These are phyloP conservation scores for Avena insularis DNA, from an alignment of 176 grass and related monocot species.

Conservation along the genomic window DNA sequence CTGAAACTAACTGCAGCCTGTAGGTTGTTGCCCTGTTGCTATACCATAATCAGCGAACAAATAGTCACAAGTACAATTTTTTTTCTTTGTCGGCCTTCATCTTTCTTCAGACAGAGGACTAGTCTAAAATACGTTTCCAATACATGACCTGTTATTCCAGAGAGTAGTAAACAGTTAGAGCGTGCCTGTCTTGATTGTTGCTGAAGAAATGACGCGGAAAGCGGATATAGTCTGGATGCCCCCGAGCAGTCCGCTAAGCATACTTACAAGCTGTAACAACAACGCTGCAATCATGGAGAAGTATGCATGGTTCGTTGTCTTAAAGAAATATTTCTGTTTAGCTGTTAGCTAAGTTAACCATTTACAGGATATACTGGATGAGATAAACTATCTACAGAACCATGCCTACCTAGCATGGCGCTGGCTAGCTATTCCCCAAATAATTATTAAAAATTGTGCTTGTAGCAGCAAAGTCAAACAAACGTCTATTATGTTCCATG, in stretches of 20 bases:
- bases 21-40: not conserved
- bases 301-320: not conserved
- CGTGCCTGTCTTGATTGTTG: conserved; percentile 39
- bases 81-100: not conserved
- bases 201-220: conserved; percentile 15
- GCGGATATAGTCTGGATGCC: not conserved
- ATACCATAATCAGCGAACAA: not conserved
- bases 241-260: not conserved
- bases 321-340: conserved; percentile 13
- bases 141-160: not conserved
- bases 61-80: too few species aligned
- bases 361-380: conserved; percentile 37
- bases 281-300: not conserved
- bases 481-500: conserved; percentile 14
- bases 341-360: conserved; percentile 35
- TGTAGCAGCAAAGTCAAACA: conserved; percentile 49
- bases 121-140: not conserved
- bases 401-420: conserved; percentile 28
- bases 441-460: not conserved
- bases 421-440: conserved; percentile 29
- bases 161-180: conserved; percentile 40
- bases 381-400: conserved; percentile 14
- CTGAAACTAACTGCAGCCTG: conserved; percentile 5
- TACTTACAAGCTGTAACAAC: conserved; percentile 52
- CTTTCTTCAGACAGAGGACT: not conserved